phyloP scores from a whole-genome alignment of 306 rosid genomes.

The Malus orientalis region DNA sequence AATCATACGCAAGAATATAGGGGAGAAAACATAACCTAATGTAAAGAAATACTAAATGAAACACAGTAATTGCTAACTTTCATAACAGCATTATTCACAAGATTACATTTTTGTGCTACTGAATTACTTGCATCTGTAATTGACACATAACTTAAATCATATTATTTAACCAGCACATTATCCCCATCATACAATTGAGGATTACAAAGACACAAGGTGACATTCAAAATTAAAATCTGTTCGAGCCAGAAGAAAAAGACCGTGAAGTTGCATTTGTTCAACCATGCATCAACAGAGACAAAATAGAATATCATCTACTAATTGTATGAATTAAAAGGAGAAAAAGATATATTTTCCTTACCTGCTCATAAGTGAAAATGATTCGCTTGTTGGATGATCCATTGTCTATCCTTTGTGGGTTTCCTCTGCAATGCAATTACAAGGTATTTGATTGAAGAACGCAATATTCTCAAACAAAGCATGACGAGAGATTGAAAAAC shows the following conservation, averaged over 20 bases:
- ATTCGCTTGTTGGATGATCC: constrained; percentile 85
- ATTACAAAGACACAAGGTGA: neutral
- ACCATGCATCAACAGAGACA: neutral
- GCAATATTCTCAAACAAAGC: constrained; percentile 3
- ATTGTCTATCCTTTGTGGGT: constrained; percentile 93
- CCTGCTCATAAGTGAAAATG: constrained; percentile 91
- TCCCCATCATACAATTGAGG: neutral
- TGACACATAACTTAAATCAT: neutral
- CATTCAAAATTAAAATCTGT: neutral
- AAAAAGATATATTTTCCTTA: constrained; percentile 11
- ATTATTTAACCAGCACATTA: neutral
- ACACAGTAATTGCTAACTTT: neutral
- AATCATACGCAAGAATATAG: neutral
- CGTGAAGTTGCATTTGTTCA: neutral
- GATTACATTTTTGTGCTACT: neutral
- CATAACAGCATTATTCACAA: neutral
- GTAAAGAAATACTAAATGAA: neutral
- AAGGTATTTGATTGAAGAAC: constrained; percentile 3
- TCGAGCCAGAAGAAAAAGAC: neutral
- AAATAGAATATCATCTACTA: neutral
- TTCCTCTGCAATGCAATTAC: constrained; percentile 56
- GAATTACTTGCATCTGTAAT: neutral
- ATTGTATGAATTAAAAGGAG: neutral
- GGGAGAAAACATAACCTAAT: neutral
- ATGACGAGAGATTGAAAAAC: neutral